Base-by-base conservation (phyloP, 2,329 filamentous ascomycete genomes). In the Exophiala calicioides region DNA sequence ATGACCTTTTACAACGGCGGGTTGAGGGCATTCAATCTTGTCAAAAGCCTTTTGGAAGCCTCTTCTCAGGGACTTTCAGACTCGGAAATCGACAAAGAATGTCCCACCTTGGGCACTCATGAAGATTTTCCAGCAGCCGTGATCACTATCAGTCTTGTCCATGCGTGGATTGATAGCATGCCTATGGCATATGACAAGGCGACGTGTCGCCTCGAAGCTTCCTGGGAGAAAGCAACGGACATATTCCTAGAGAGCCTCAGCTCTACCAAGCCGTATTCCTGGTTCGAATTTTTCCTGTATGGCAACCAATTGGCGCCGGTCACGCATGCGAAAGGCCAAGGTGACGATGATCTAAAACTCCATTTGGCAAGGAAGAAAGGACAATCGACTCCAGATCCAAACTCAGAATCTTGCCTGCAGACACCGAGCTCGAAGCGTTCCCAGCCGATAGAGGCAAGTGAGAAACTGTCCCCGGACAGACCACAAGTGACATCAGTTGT, bases 351-450 rank as follows among this genome's bases (percentile, higher is more conserved):
- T n/a, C 23, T 12, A 20, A 7, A 32, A 12, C 32, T 42, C 15
- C 27, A 12, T 42, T 42, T 32, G 38, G 32, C 12, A 13, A 27
- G 7, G 38, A 42, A 13, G 27, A 42, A 13, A 7, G 16, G 27
- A 42, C 3, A 32, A 42, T 8, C 16, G 16, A 42, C 16, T 27
- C 26, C 5, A 8, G 38, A 21, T 9, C 10, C 8, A 32, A 33
- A 10, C 8, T 16, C 26, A 32, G 26, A 42, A 42, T 12, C 38
- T 21, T 42, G 38, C 38, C 18, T 27, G 19, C 20, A 13, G 20
- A 42, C 38, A 31, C 38, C 26, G 10, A 20, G 38, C 38, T 42
- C 19, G 38, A 42, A 8, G 27, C 32, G 26, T 42, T 42, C 38
- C 32, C 38, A 31, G 32, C 16, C 27, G 24, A 42, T 10, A 31